phyloP scores from a whole-genome alignment of 495 filamentous ascomycete species.

The Penicillium ochrochloron region DNA sequence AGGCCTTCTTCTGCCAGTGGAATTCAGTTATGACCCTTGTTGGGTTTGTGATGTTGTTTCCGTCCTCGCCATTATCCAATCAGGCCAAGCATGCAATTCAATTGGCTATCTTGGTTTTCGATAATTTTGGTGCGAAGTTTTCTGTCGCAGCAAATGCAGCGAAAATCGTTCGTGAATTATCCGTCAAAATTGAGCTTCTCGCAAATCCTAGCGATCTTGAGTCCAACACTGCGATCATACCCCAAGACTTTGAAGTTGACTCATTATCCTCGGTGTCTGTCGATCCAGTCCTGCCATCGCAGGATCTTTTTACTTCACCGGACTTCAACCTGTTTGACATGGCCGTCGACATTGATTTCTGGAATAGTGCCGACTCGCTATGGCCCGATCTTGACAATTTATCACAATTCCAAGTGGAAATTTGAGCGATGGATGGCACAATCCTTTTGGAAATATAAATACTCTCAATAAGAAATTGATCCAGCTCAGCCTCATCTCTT shows the following conservation, averaged over 20 bases:
- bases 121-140: constrained; percentile 50
- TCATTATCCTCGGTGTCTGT: neutral
- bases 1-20: constrained; percentile 58
- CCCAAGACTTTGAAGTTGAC: neutral
- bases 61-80: constrained; percentile 27
- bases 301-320: neutral
- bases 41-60: constrained; percentile 53
- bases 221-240: neutral
- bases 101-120: constrained; percentile 47
- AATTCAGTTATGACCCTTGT: constrained; percentile 55
- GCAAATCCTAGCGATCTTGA: neutral
- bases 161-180: constrained; percentile 38
- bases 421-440: neutral
- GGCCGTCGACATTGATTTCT: neutral
- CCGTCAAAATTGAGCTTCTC: constrained; percentile 32
- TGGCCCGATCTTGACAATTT: neutral
- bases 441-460: neutral
- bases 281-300: neutral
- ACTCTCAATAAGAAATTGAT: too few species aligned
- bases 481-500: too few species aligned
- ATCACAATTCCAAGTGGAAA: neutral
- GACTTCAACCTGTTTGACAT: neutral
- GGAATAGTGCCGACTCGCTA: neutral
- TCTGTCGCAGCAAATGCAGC: constrained; percentile 49
- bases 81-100: constrained; percentile 45